A percentile compares a stretch with the other conserved stretches of the same genome.
phyloP scores from a whole-genome alignment of 805 yeast species.

The Spathaspora sp. region DNA sequence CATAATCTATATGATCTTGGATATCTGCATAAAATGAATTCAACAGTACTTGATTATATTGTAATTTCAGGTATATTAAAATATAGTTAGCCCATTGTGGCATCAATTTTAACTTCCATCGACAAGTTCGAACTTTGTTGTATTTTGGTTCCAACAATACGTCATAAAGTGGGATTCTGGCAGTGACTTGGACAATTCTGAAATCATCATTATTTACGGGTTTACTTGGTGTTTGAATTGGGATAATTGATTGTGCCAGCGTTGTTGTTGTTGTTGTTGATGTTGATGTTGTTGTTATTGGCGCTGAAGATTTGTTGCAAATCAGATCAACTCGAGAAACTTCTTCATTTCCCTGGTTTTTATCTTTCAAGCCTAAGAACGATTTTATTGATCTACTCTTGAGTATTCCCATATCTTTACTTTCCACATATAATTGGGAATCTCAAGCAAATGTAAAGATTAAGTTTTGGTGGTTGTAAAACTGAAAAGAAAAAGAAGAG shows the following conservation, averaged over 20 bases:
- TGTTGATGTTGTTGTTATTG: neutral
- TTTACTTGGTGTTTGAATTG: neutral
- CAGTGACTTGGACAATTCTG: neutral
- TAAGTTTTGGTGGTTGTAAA: neutral
- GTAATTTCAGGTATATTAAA: constrained; percentile 1
- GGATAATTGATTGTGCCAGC: neutral
- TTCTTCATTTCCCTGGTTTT: neutral
- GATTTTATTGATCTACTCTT: neutral
- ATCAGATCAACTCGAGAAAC: neutral
- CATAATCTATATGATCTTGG: neutral
- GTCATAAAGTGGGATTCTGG: neutral
- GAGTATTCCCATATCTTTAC: neutral
- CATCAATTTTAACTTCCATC: neutral
- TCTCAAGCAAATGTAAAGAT: neutral
- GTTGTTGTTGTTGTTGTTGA: too few species aligned
- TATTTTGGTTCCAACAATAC: neutral
- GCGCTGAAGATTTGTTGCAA: neutral
- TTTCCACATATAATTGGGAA: neutral
- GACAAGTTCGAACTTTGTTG: neutral
- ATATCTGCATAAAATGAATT: neutral
- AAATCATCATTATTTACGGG: neutral
- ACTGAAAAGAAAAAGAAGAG: neutral
- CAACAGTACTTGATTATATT: neutral
- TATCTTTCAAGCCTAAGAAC: constrained; percentile 1
- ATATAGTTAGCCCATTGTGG: constrained; percentile 1